Percentiles rank a stretch among this genome's conserved stretches.
These are phyloP conservation scores for Camellia oleifera DNA, from an alignment of 179 eudicot genomes.

Conservation along the genomic window DNA sequence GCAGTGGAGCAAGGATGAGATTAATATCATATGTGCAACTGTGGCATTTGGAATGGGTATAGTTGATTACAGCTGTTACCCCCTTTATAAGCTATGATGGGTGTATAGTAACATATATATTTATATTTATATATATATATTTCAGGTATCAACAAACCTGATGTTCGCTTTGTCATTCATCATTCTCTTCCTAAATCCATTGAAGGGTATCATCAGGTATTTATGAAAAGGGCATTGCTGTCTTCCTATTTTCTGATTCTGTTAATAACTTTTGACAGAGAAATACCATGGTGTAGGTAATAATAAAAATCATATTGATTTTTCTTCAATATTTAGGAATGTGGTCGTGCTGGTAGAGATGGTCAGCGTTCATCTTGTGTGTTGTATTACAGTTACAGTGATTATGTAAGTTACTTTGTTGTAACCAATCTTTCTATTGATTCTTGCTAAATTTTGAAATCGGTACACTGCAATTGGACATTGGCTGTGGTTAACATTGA, in stretches of 20 bases:
- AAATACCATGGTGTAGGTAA: not conserved
- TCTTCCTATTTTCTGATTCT: not conserved
- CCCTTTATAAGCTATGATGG: conserved; percentile 13
- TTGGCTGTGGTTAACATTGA: not conserved
- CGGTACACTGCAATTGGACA: not conserved
- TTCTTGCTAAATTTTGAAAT: not conserved
- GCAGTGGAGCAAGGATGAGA: conserved; percentile 98
- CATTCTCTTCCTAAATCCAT: conserved; percentile 98
- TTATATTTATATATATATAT: conserved; percentile 22
- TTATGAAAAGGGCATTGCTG: not conserved
- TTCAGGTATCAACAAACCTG: conserved; percentile 97
- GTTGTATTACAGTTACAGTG: conserved; percentile 86
- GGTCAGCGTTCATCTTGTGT: conserved; percentile 81
- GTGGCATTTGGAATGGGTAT: conserved; percentile 99
- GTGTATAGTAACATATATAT: conserved; percentile 30
- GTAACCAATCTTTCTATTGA: not conserved
- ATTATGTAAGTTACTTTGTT: conserved; percentile 62
- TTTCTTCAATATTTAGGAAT: conserved; percentile 55
- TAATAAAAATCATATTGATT: not conserved
- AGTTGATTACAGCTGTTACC: conserved; percentile 18
- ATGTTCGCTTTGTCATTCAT: conserved; percentile 97
- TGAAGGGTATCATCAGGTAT: conserved; percentile 99
- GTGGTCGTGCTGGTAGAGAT: conserved; percentile 99
- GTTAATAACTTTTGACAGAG: not conserved
- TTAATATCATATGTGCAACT: conserved; percentile 95